Conservation (phyloP, 2,329 filamentous ascomycete genomes). For the Botrytis porri region DNA sequence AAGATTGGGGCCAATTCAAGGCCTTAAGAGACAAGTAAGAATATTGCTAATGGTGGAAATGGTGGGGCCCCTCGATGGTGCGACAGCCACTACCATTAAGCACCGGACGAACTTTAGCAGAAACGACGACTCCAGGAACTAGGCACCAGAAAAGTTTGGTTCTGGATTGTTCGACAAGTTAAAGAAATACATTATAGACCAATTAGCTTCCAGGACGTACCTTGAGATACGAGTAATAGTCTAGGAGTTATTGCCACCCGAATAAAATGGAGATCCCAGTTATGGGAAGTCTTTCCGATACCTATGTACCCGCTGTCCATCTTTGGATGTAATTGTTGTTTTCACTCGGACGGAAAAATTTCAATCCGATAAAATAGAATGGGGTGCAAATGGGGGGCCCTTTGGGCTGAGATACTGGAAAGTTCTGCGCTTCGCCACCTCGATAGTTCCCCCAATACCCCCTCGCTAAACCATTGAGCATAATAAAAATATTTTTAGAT, state of each 20-base stretch:
- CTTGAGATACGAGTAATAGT: not conserved
- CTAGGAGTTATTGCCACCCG: not conserved
- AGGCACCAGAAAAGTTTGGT: not conserved
- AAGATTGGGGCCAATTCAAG: not conserved
- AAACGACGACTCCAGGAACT: not conserved
- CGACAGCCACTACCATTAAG: not conserved
- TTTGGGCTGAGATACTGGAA: not conserved
- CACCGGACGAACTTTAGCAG: not conserved
- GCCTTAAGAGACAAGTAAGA: not conserved
- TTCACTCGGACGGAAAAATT: not conserved
- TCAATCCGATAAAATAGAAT: not conserved
- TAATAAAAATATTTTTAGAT: not conserved
- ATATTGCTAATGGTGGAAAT: not conserved
- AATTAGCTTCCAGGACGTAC: not conserved
- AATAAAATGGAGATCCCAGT: not conserved
- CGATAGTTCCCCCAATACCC: not conserved
- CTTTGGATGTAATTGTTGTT: not conserved
- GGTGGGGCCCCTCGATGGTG: not conserved
- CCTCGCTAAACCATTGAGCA: slow-evolving; percentile 10
- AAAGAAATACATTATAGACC: not conserved
- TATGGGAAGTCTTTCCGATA: not conserved
- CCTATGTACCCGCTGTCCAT: not conserved
- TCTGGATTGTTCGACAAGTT: not conserved
- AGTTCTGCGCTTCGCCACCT: not conserved
- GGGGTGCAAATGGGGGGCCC: not conserved